Percentiles rank a stretch among this genome's conserved stretches.
phyloP scores from a whole-genome alignment of 176 grass and related monocot species.

The Hordeum vulgare region MorexV3_pseudomolecules_assembly NC_058519.1:79541601-79542100 shows the following conservation, averaged over 20 bases:
- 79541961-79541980: neutral
- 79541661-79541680: slow-evolving; percentile 90
- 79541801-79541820: slow-evolving; percentile 91
- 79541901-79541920: slow-evolving; percentile 53
- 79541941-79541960: slow-evolving; percentile 69
- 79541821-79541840: slow-evolving; percentile 76
- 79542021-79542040: neutral
- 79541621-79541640: slow-evolving; percentile 88
- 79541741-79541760: slow-evolving; percentile 75
- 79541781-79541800: slow-evolving; percentile 84
- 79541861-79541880: slow-evolving; percentile 76
- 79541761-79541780: slow-evolving; percentile 74
- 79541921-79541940: slow-evolving; percentile 78
- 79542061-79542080: neutral
- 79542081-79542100: neutral
- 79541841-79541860: slow-evolving; percentile 57
- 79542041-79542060: neutral
- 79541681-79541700: slow-evolving; percentile 72
- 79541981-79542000: neutral
- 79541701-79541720: slow-evolving; percentile 70
- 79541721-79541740: slow-evolving; percentile 97
- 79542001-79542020: neutral
- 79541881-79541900: slow-evolving; percentile 70
- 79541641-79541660: slow-evolving; percentile 90
- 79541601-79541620: neutral